Evolutionary conservation across 2,329 filamentous ascomycete species (phyloP), one percentile per base, ranked within the genome.

Genomic region (Microdochium nivale): DNA sequence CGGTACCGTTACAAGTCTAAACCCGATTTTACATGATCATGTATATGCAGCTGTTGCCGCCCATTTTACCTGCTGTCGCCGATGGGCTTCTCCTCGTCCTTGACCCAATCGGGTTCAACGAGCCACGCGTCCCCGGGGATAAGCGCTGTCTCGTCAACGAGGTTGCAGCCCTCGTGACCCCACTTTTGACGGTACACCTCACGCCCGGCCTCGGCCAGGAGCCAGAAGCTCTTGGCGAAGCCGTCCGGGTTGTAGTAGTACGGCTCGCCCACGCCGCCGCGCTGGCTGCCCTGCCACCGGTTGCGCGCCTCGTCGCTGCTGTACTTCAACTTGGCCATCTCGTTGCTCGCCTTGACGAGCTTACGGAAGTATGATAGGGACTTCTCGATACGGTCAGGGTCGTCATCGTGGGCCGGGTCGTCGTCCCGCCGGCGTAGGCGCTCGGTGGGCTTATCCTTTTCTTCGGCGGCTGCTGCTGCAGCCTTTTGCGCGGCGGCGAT

Each of bases 281-380:
- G 68, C 58, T 81, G 78, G 27, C 70, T 69, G 2, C 59, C 61
- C 58, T 80, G 77, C 78, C 78, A 81, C 11, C 69, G 74, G 60
- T 80, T 80, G 27, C 77, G 67, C 3, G 58, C 55, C 2, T 47
- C 54, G 30, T 55, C 57, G 23, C 58, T 49, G 51, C 60, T 54
- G 48, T 59, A 61, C 61, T 70, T 56, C 51, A 64, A 53, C 37
- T 54, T 51, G 25, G 58, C 59, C 60, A 69, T 67, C 4, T 60
- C 60, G 25, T 68, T 60, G 7, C 58, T 55, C 3, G 62, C 58
- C 27, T 58, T 54, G 7, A 65, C 49, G 3, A 70, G 59, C 11
- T 61, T 50, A 3, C 54, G 50, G 48, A 66, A 67, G 40, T 59
- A 67, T 25, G 58, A 56, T 19, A 65, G 53, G 1, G 57, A 53